Base-by-base conservation (phyloP, 208 protist species). In the Leptomonas pyrrhocoris region DNA sequence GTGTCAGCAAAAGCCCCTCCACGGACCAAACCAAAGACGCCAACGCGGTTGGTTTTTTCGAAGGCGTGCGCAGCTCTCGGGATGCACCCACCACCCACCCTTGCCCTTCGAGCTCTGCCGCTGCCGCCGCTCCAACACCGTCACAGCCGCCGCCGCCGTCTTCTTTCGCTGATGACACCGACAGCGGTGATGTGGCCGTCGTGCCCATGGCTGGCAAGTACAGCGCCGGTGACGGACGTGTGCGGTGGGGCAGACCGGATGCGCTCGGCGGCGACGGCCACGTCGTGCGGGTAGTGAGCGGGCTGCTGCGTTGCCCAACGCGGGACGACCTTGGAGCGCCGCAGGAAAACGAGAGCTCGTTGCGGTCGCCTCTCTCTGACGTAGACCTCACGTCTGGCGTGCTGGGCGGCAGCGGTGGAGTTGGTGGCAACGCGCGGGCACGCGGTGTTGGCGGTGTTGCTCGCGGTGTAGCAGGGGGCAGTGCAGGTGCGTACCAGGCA, bases 241-340 rank as follows among this genome's bases (percentile, higher is more conserved):
- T 46, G 21, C 13, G 56, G 45, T 68, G 45, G 42, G n/a, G 38
- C 46, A 13, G 31, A 1, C 57, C 40, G 11, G 43, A 42, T 19
- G 40, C 13, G 38, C n/a, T 27, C 5, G 54, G 30, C 16, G 19
- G 16, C 19, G 51, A 58, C 49, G 21, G 30, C 34, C 59, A 58
- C 21, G 56, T 65, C n/a, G 34, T 67, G 31, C 61, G 68, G 2
- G 61, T 67, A 0, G 55, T 71, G 40, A 55, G 27, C 30, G 53
- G 48, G 0, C 28, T 63, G 46, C 48, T 53, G 38, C 58, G 30
- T 21, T 75, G 34, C 4, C 63, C 63, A 11, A 15, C 46, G 27
- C 8, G 49, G 30, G 62, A 62, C 19, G 62, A 57, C 13, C 31
- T 71, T 9, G 21, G 25, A 1, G 23, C 9, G 16, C 50, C 12